A percentile compares a stretch with the other conserved stretches of the same genome.
phyloP scores from a whole-genome alignment of 2,329 filamentous ascomycete species.

The Fusarium sp. region DNA sequence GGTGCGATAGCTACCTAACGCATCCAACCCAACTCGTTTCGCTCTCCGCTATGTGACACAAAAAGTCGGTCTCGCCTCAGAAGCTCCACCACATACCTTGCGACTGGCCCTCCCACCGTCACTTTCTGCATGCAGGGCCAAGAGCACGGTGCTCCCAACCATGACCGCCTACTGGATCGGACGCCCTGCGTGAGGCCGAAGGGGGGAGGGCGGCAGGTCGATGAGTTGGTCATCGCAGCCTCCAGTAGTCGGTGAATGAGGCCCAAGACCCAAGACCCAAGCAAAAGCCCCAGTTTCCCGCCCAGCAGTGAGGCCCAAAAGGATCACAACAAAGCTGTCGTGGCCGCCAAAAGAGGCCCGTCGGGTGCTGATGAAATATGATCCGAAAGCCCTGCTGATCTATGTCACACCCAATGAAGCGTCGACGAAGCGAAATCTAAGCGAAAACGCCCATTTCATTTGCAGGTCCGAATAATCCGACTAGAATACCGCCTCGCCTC shows the following conservation, averaged over 20 bases:
- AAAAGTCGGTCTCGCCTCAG: conserved; percentile 42
- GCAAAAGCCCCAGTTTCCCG: conserved; percentile 14
- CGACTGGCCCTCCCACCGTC: conserved; percentile 22
- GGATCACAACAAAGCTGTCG: conserved; percentile 14
- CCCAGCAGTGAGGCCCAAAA: conserved; percentile 33
- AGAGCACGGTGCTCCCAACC: conserved; percentile 20
- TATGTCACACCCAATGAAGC: conserved; percentile 25
- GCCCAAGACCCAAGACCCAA: conserved; percentile 24
- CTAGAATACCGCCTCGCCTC: conserved; percentile 18
- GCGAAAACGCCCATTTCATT: conserved; percentile 23
- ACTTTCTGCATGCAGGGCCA: conserved; percentile 31
- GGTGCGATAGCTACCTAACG: conserved; percentile 34
- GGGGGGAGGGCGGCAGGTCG: conserved; percentile 5
- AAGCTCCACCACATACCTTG: conserved; percentile 35
- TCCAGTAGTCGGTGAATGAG: conserved; percentile 29
- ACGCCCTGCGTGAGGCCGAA: conserved; percentile 21
- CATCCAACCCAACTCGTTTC: conserved; percentile 10
- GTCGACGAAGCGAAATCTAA: conserved; percentile 29
- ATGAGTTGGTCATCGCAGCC: conserved; percentile 33
- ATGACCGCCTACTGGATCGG: conserved; percentile 16
- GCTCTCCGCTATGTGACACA: conserved; percentile 23
- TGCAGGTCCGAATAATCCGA: conserved; percentile 19
- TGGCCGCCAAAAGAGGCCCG: conserved; percentile 25
- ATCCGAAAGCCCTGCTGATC: conserved; percentile 29
- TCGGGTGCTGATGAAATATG: conserved; percentile 32